A percentile compares a stretch with the other conserved stretches of the same genome.
Conservation (phyloP, 441 rosid species). For the Populus hybrid region DNA sequence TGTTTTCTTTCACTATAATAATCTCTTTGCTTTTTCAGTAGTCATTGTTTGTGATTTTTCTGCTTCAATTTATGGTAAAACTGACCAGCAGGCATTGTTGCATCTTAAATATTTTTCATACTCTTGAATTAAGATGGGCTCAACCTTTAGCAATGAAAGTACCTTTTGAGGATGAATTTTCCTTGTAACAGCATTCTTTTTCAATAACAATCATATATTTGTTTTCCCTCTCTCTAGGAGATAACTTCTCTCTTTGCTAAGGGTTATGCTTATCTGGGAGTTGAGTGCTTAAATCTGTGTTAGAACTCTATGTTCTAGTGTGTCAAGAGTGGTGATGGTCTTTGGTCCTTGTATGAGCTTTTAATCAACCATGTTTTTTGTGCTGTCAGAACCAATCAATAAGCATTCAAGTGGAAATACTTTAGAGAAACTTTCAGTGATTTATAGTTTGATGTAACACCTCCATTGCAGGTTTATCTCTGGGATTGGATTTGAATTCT, state of each 20-base stretch:
- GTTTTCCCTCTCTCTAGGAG: neutral
- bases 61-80: neutral
- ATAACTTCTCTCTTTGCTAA: neutral
- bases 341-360: neutral
- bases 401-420: neutral
- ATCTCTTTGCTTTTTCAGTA: neutral
- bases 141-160: neutral
- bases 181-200: neutral
- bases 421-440: neutral
- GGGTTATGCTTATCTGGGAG: neutral
- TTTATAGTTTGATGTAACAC: neutral
- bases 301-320: neutral
- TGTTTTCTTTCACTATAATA: neutral
- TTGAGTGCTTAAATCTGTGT: neutral
- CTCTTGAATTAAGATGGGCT: neutral
- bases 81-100: neutral
- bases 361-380: neutral
- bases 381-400: neutral
- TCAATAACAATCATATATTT: neutral
- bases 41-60: neutral
- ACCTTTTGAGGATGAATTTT: neutral
- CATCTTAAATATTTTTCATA: neutral
- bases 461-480: conserved; percentile 52
- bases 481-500: conserved; percentile 52
- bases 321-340: neutral